Conservation (phyloP, 768 basidiomycete species). For the Boletus rex-veris region DNA sequence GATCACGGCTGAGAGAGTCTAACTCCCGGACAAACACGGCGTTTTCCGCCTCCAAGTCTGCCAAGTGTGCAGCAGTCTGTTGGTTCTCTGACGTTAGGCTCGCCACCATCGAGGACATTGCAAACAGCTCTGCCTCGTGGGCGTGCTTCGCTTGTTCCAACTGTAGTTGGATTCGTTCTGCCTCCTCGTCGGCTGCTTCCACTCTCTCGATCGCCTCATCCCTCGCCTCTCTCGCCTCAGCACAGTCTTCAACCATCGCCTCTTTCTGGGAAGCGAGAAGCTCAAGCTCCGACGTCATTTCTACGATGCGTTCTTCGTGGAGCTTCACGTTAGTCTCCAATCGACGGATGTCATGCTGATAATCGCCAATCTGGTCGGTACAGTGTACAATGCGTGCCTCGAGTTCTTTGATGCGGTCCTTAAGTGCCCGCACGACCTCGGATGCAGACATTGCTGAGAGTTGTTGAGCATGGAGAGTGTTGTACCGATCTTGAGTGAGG, state of each 20-base stretch:
- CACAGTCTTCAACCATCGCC: slow-evolving; percentile 84
- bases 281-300: slow-evolving; percentile 70
- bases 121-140: slow-evolving; percentile 34
- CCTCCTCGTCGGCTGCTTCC: slow-evolving; percentile 61
- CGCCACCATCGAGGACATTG: slow-evolving; percentile 38
- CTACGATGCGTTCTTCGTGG: slow-evolving; percentile 69
- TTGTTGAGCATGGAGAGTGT: slow-evolving; percentile 60
- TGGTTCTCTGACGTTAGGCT: slow-evolving; percentile 36
- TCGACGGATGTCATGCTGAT: slow-evolving; percentile 75
- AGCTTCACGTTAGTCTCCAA: slow-evolving; percentile 71
- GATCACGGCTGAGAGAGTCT: slow-evolving; percentile 8
- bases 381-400: slow-evolving; percentile 61
- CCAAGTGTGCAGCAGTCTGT: slow-evolving; percentile 15
- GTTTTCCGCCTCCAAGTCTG: slow-evolving; percentile 16
- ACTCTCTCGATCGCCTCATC: slow-evolving; percentile 55
- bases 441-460: slow-evolving; percentile 58
- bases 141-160: slow-evolving; percentile 18
- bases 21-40: slow-evolving; percentile 13
- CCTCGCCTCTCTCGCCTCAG: slow-evolving; percentile 68
- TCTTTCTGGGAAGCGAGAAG: slow-evolving; percentile 62
- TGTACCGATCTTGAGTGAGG: slow-evolving; percentile 59
- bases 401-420: slow-evolving; percentile 64
- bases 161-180: slow-evolving; percentile 43
- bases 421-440: slow-evolving; percentile 52
- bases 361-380: slow-evolving; percentile 72